Percentiles rank a stretch among this genome's conserved stretches.
Conservation (phyloP, 2,329 filamentous ascomycete species). For the Fusarium luffae region DNA sequence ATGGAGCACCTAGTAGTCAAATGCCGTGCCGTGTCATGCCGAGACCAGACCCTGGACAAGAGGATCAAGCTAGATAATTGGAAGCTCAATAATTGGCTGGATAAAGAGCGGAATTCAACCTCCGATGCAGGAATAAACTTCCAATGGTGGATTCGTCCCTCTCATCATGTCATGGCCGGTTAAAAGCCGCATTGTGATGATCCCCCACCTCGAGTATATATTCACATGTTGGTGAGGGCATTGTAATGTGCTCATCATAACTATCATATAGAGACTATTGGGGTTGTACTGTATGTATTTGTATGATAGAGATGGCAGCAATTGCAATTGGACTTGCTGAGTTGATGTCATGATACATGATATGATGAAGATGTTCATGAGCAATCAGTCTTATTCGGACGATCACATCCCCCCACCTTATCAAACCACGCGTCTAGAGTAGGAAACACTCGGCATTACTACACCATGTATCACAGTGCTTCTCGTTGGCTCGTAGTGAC, state of each 20-base stretch:
- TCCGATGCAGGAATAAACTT: slow-evolving; percentile 19
- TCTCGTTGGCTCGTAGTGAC: slow-evolving; percentile 31
- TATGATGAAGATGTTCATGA: slow-evolving; percentile 10
- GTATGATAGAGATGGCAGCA: neutral
- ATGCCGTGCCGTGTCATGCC: slow-evolving; percentile 13
- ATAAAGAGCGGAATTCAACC: slow-evolving; percentile 1
- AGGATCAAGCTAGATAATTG: slow-evolving; percentile 22
- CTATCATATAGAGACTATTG: neutral
- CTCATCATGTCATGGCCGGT: slow-evolving; percentile 24
- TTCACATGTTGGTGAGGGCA: slow-evolving; percentile 4
- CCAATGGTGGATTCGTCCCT: slow-evolving; percentile 1
- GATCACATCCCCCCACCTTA: slow-evolving; percentile 17
- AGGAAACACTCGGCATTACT: slow-evolving; percentile 26
- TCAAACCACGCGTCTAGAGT: slow-evolving; percentile 20
- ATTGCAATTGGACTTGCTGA: neutral
- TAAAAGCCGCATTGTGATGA: slow-evolving; percentile 38
- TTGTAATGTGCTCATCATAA: neutral
- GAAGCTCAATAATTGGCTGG: slow-evolving; percentile 19
- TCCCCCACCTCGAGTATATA: slow-evolving; percentile 4
- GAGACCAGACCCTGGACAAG: neutral
- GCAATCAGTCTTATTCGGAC: neutral
- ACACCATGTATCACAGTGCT: neutral
- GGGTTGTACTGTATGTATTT: rapidly evolving
- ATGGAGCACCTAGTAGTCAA: neutral
- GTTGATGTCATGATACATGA: slow-evolving; percentile 27